Evolutionary conservation across 768 basidiomycete species (phyloP).

Genomic region (Amanita polypyramis): DNA sequence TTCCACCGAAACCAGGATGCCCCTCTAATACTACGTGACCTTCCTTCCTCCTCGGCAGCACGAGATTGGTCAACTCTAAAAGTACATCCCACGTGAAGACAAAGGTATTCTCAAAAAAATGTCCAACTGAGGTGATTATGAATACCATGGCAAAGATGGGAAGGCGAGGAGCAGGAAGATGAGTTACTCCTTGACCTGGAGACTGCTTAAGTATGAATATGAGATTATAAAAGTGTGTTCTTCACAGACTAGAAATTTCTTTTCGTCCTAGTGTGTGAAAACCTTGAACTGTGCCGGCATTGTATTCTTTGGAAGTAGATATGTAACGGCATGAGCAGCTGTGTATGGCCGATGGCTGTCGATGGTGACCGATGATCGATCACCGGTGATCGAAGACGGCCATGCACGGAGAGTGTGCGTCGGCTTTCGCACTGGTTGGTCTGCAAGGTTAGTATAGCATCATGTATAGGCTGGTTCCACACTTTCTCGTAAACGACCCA

Average conservation of each 20-base stretch:
- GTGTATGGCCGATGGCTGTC: too few species aligned
- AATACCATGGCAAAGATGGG: conserved; percentile 16
- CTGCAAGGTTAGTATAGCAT: too few species aligned
- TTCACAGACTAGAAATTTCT: not conserved
- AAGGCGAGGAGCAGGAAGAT: not conserved
- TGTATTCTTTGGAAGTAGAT: too few species aligned
- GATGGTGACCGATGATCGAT: too few species aligned
- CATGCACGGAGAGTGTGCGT: too few species aligned
- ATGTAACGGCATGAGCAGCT: too few species aligned
- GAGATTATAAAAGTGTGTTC: not conserved
- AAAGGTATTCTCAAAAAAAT: conserved; percentile 16
- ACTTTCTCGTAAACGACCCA: too few species aligned
- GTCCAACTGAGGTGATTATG: conserved; percentile 21
- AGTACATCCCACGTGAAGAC: conserved; percentile 42
- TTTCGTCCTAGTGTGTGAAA: too few species aligned
- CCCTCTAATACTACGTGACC: conserved; percentile 50
- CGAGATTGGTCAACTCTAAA: conserved; percentile 39
- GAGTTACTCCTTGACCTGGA: not conserved
- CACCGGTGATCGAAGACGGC: too few species aligned
- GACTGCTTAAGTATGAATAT: not conserved
- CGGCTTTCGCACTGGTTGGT: too few species aligned
- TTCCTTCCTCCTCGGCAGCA: conserved; percentile 35
- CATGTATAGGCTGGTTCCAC: too few species aligned
- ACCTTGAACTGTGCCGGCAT: too few species aligned
- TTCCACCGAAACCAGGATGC: conserved; percentile 43